Base-by-base conservation (phyloP, 768 basidiomycete species). In the Mycena vulgaris region DNA sequence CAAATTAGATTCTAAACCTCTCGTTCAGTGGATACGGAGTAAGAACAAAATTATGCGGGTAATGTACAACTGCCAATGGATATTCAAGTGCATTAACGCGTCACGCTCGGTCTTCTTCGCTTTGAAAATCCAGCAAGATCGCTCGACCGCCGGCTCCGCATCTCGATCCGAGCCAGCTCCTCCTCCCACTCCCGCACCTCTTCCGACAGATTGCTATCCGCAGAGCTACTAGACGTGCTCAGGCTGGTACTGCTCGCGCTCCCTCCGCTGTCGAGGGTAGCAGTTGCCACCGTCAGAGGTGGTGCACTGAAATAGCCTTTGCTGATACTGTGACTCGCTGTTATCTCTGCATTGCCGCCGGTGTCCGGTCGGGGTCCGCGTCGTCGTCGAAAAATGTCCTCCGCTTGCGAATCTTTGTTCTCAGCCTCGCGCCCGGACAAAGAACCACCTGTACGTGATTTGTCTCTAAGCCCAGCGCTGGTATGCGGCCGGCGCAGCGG, bases 171-270 rank as follows among this genome's bases (percentile, higher is more conserved):
- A 68, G 85, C 89, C 51, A 94, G 85, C 83, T 94, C 93, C 77
- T 89, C 89, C 79, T 95, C 94, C 93, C 94, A 95, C 72, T 90
- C 93, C 63, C 84, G 82, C 76, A 89, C 82, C 48, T 85, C 83
- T 39, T 81, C 74, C 27, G 69, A 65, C 74, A 74, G 63, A 67
- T 81, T 74, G 66, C 80, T 74, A 51, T 79, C 74, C 77, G 72
- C 73, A 48, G 79, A 79, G 42, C 76, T 75, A 64, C 78, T 79
- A 40, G 80, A 80, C 19, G 72, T 73, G 61, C 72, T 80, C 68
- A 76, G 73, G 56, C 77, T 80, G 40, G 76, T 72, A 47, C 84
- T 86, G 64, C 82, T 83, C 45, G 78, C 80, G 66, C 81, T 83
- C 16, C 73, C 65, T 27, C 63, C 69, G 25, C 64, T 66, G 31